Evolutionary conservation across 2,329 filamentous ascomycete species (phyloP), one percentile per base, ranked within the genome.

Genomic region (Colletotrichum neosansevieriae): DNA sequence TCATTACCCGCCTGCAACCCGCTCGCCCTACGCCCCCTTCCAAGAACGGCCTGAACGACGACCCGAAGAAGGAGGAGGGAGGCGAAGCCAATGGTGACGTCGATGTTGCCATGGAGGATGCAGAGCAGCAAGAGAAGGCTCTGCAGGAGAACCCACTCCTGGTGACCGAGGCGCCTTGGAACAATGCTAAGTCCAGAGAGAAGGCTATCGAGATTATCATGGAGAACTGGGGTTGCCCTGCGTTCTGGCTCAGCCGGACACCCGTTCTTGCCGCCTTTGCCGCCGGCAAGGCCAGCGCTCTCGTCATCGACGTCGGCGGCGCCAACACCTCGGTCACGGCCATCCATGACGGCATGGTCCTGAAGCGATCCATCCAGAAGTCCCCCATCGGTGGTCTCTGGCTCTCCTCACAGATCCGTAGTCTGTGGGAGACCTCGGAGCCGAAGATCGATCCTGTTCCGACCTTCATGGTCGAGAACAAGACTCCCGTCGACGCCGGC

Each of bases 141-240:
- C 85, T 99, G 70, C 89, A 91, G 57, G 96, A 98, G 79, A 96
- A 93, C 79, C 97, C 96, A 7, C 83, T 99, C 69, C 85, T 99
- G 67, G 91, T 99, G 88, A 97, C 94, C 1, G 96, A 99, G 81
- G 92, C 94, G 13, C 92, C 93, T 11, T 98, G 95, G 94, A 98
- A 97, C 80, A 87, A 90, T 29, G 81, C 88, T 49, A 98, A 98
- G 83, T 89, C 92, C 69, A 88, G 97, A 69, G 96, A 99, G 82
- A 97, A 96, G 87, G 91, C 92, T 45, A 95, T 98, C 75, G 96
- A 99, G 82, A 90, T 98, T 71, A 94, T 94, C 68, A 98, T 99
- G 91, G 96, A 99, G 85, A 93, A 90, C 76, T 99, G 96, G 94
- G 94, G 94, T 32, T 92, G 92, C 63, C 96, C 96, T 17, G 96